Base-by-base conservation (phyloP, 495 filamentous ascomycete species). In the Lineolata rhizophorae region DNA sequence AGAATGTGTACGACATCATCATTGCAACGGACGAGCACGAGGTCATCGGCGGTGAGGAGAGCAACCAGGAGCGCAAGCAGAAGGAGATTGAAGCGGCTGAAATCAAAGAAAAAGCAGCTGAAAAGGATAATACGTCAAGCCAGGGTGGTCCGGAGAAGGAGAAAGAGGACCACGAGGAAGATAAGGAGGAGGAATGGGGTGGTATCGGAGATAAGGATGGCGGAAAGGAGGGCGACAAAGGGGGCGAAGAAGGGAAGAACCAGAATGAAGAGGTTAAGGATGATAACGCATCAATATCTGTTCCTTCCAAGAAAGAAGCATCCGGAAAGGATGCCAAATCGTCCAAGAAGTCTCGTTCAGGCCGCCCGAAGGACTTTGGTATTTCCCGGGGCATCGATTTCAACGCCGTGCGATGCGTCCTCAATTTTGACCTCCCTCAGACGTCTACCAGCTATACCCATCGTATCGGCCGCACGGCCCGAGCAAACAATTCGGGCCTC, bases 381-480 rank as follows among this genome's bases (percentile, higher is more conserved):
- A 67, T 95, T 20, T 83, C 85, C 10, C 75, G 87, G 39, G 83
- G 82, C 27, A 87, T 94, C 50, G 87, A 99, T 52, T 99, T 99
- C 62, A 73, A 80, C 39, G 79, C 93, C 51, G 81, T 95, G 32
- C 72, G 84, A 15, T 81, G 76, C 37, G 81, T 99, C 14, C 67
- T 99, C 41, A 99, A 99, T 61, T 95, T 95, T 44, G 87, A 99
- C 52, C 70, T 95, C 24, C 90, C 87, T 0, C 65, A 67, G 20
- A 75, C 67, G 9, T 72, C 79, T n/a, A 84, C 76, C 48, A 90
- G 81, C 3, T 99, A 99, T 47, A 87, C 71, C 11, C 87, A 99
- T 54, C 75, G 87, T 30, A 87, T 95, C 49, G 87, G 87, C 20
- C 72, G 87, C 16, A 99, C 87, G 1, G 87, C 81, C 10, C 66